These are phyloP conservation scores for Geoglossum cookeanum DNA, from an alignment of 2,329 filamentous ascomycete species.

Conservation along the genomic window DNA sequence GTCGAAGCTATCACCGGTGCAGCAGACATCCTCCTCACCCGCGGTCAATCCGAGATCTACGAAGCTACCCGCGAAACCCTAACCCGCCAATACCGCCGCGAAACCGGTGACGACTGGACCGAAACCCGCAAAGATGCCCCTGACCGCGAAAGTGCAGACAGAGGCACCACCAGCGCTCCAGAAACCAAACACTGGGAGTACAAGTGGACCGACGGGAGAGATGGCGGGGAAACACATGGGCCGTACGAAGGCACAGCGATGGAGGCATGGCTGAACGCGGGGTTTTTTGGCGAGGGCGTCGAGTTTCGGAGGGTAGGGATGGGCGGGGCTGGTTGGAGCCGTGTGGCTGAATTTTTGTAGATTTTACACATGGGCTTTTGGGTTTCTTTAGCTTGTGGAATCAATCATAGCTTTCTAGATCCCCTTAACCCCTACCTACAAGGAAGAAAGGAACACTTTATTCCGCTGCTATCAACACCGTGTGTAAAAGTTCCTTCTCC, in stretches of 20 bases:
- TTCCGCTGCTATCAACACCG: too few relatives aligned
- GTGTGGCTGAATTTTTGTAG: constrained; percentile 28
- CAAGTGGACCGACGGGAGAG: constrained; percentile 74
- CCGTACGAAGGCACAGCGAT: constrained; percentile 75
- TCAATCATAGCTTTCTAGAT: too few relatives aligned
- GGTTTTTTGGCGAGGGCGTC: constrained; percentile 82
- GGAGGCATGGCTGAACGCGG: constrained; percentile 77
- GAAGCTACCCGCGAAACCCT: constrained; percentile 71
- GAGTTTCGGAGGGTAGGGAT: constrained; percentile 48
- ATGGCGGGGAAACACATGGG: constrained; percentile 60
- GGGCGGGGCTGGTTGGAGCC: constrained; percentile 32
- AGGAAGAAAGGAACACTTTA: too few relatives aligned
- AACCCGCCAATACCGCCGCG: constrained; percentile 61
- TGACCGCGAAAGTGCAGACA: constrained; percentile 8
- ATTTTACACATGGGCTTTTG: neutral
- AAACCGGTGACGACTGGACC: constrained; percentile 75
- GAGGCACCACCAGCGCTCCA: constrained; percentile 19
- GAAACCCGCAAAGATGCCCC: constrained; percentile 20
- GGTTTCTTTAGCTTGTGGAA: too few relatives aligned
- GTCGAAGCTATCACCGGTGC: constrained; percentile 77
- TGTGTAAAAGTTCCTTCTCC: too few relatives aligned
- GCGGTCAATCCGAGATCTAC: constrained; percentile 80
- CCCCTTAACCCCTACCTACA: too few relatives aligned
- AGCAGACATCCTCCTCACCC: constrained; percentile 66
- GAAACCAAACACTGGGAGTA: constrained; percentile 58